These are phyloP conservation scores for Plectosphaerella cucumerina DNA, from an alignment of 2,329 filamentous ascomycete species.

Conservation along the genomic window DNA sequence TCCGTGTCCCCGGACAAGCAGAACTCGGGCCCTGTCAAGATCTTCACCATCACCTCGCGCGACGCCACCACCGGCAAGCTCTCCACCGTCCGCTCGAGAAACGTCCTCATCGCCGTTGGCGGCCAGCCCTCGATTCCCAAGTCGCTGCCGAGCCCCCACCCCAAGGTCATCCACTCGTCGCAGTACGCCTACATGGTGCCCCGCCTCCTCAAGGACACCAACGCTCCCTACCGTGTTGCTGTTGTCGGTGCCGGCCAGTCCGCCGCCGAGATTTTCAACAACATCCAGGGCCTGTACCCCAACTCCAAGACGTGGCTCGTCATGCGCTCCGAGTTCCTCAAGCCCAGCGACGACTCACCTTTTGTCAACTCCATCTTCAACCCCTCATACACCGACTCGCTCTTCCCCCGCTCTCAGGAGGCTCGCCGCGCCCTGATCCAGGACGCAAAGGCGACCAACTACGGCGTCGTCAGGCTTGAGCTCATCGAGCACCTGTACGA, in stretches of 20 bases:
- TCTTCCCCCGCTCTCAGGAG: slow-evolving; percentile 64
- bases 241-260: slow-evolving; percentile 89
- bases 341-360: slow-evolving; percentile 91
- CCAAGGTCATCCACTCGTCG: slow-evolving; percentile 81
- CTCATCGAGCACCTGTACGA: slow-evolving; percentile 88
- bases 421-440: slow-evolving; percentile 58
- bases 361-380: slow-evolving; percentile 96
- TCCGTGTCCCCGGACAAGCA: slow-evolving; percentile 53
- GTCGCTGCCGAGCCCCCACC: slow-evolving; percentile 63
- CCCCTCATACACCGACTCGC: slow-evolving; percentile 72
- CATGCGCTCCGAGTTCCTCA: slow-evolving; percentile 77
- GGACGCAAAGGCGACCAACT: slow-evolving; percentile 83
- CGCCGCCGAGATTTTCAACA: slow-evolving; percentile 92
- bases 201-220: slow-evolving; percentile 51
- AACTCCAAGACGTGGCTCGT: slow-evolving; percentile 74
- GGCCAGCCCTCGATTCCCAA: slow-evolving; percentile 66
- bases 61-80: slow-evolving; percentile 54
- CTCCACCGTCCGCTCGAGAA: slow-evolving; percentile 52
- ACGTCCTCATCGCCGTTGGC: slow-evolving; percentile 59
- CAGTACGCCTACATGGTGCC: slow-evolving; percentile 68
- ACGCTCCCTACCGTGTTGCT: slow-evolving; percentile 66
- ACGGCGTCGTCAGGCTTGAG: slow-evolving; percentile 87
- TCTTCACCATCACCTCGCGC: slow-evolving; percentile 64
- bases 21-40: slow-evolving; percentile 47
- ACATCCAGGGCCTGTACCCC: slow-evolving; percentile 77